These are phyloP conservation scores for Papiliotrema nemorosa DNA, from an alignment of 1,284 basidiomycete genomes.

Conservation along the genomic window DNA sequence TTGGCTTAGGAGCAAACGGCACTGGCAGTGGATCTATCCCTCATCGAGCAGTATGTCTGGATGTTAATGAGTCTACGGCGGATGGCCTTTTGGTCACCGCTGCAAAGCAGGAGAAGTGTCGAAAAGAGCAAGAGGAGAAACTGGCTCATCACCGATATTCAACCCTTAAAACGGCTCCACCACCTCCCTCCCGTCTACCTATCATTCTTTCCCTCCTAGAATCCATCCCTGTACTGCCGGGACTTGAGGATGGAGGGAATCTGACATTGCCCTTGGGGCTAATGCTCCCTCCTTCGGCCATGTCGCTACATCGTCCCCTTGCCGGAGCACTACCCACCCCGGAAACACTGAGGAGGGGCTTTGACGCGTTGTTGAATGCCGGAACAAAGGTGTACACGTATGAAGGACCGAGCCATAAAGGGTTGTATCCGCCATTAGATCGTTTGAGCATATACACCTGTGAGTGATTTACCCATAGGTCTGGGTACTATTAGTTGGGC, in stretches of 20 bases:
- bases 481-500: not conserved
- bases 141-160: constrained; percentile 4
- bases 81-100: constrained; percentile 8
- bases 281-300: constrained; percentile 13
- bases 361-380: constrained; percentile 21
- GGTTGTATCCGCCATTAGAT: constrained; percentile 16
- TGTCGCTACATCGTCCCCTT: constrained; percentile 15
- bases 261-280: constrained; percentile 12
- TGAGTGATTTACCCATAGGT: no score
- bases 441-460: constrained; percentile 20
- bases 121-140: constrained; percentile 1
- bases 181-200: constrained; percentile 9
- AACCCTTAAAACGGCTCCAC: constrained; percentile 6
- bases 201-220: constrained; percentile 15
- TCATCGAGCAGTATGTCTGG: constrained; percentile 17
- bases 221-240: not conserved
- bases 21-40: constrained; percentile 5
- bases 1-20: not conserved
- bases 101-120: constrained; percentile 1
- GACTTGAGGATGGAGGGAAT: not conserved
- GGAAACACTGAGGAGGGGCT: constrained; percentile 15
- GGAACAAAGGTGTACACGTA: constrained; percentile 19
- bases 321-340: constrained; percentile 16
- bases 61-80: constrained; percentile 11
- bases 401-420: constrained; percentile 16